Evolutionary conservation across 257 asterid genomes (phyloP).

Genomic region (Capsicum rhomboideum): DNA sequence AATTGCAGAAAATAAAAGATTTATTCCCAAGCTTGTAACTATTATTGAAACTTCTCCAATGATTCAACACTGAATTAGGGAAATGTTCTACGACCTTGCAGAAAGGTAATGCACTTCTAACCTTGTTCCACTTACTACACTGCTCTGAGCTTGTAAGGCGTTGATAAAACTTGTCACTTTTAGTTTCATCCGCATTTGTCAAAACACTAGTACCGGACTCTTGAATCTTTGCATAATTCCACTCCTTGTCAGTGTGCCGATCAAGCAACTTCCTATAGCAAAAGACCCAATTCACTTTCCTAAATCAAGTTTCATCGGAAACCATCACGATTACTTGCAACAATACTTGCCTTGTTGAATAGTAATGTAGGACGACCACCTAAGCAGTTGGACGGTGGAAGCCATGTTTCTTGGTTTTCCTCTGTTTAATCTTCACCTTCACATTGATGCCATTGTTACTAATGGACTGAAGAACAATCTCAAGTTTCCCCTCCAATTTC

Average conservation of each 20-base stretch:
- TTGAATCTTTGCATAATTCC: background rate
- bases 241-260: background rate
- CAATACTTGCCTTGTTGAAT: background rate
- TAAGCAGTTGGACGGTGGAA: constrained; percentile 7
- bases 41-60: background rate
- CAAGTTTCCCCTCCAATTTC: constrained; percentile 61
- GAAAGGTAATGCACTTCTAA: background rate
- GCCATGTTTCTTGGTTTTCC: constrained; percentile 28
- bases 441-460: constrained; percentile 57
- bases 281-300: background rate
- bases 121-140: background rate
- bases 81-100: background rate
- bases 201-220: background rate
- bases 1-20: background rate
- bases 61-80: background rate
- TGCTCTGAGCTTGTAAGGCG: background rate
- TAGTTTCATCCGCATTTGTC: background rate
- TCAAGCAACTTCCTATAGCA: background rate
- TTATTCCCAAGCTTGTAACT: background rate
- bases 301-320: background rate
- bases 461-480: constrained; percentile 57
- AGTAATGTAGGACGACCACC: background rate
- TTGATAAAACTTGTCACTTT: background rate
- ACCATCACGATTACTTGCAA: background rate
- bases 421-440: constrained; percentile 76